A percentile compares a stretch with the other conserved stretches of the same genome.
These are phyloP conservation scores for Teunomyces panamensis DNA, from an alignment of 805 yeast genomes.

Conservation along the genomic window DNA sequence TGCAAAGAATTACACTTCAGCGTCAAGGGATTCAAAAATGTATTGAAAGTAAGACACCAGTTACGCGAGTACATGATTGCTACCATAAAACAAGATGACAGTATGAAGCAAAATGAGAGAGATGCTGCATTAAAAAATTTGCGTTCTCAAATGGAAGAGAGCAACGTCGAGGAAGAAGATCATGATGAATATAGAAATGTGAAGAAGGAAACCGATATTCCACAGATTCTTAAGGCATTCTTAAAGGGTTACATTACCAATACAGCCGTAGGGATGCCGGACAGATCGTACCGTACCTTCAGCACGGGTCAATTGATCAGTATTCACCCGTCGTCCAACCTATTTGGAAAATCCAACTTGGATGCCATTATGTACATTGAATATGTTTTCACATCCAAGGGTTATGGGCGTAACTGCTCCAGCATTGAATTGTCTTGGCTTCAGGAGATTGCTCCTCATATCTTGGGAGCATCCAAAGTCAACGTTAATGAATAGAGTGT, in stretches of 20 bases:
- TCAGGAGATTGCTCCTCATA: slow-evolving; percentile 73
- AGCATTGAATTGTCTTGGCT: slow-evolving; percentile 81
- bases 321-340: slow-evolving; percentile 84
- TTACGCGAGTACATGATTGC: slow-evolving; percentile 63
- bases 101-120: slow-evolving; percentile 22
- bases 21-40: slow-evolving; percentile 77
- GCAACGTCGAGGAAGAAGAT: slow-evolving; percentile 14
- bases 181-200: slow-evolving; percentile 11
- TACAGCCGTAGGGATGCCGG: slow-evolving; percentile 93
- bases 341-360: slow-evolving; percentile 69
- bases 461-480: slow-evolving; percentile 44
- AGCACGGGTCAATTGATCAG: slow-evolving; percentile 80
- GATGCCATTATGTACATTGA: slow-evolving; percentile 95
- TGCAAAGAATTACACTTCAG: slow-evolving; percentile 76
- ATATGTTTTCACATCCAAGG: slow-evolving; percentile 88
- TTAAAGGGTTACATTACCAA: slow-evolving; percentile 80
- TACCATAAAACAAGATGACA: slow-evolving; percentile 42
- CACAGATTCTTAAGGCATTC: slow-evolving; percentile 70
- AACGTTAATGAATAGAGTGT: slow-evolving; percentile 20
- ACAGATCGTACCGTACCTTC: slow-evolving; percentile 85
- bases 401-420: slow-evolving; percentile 88
- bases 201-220: slow-evolving; percentile 44
- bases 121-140: slow-evolving; percentile 24
- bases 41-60: slow-evolving; percentile 70
- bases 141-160: slow-evolving; percentile 22